Conservation (phyloP, 2,329 filamentous ascomycete genomes). For the Phoma herbarum region DNA sequence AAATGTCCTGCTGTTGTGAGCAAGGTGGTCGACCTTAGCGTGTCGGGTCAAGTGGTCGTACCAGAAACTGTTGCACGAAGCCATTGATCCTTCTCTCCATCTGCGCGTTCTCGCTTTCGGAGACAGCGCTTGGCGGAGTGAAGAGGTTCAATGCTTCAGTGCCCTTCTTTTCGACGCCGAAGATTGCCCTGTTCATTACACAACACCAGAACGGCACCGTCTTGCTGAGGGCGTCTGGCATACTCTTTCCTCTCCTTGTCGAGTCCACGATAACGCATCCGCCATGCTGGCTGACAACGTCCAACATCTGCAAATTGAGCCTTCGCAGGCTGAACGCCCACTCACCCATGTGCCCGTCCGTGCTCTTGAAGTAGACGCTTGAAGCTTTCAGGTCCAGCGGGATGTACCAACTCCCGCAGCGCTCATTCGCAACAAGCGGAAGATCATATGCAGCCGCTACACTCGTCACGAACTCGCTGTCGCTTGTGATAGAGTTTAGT, state of each 20-base stretch:
- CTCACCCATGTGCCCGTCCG: constrained; percentile 88
- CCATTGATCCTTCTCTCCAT: constrained; percentile 70
- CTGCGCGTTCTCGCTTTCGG: constrained; percentile 79
- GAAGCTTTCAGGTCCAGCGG: constrained; percentile 68
- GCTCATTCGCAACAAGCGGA: constrained; percentile 88
- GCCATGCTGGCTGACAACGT: constrained; percentile 70
- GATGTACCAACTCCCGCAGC: constrained; percentile 97
- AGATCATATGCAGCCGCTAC: constrained; percentile 67
- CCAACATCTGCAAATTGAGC: constrained; percentile 83
- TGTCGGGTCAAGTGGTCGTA: constrained; percentile 29
- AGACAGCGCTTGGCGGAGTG: constrained; percentile 76
- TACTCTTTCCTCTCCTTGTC: constrained; percentile 89
- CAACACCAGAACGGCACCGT: constrained; percentile 94
- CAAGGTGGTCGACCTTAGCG: not conserved
- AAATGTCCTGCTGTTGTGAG: constrained; percentile 58
- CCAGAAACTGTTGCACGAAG: constrained; percentile 62
- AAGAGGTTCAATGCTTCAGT: constrained; percentile 63
- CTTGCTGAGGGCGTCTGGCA: constrained; percentile 94
- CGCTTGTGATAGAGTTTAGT: constrained; percentile 77
- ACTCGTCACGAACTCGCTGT: constrained; percentile 75
- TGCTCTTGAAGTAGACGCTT: constrained; percentile 96
- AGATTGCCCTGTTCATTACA: constrained; percentile 81
- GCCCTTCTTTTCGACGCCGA: constrained; percentile 67
- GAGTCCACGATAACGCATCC: constrained; percentile 93
- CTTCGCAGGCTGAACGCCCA: constrained; percentile 90